Evolutionary conservation across 257 asterid species (phyloP).

Genomic region (Lavandula angustifolia): DNA sequence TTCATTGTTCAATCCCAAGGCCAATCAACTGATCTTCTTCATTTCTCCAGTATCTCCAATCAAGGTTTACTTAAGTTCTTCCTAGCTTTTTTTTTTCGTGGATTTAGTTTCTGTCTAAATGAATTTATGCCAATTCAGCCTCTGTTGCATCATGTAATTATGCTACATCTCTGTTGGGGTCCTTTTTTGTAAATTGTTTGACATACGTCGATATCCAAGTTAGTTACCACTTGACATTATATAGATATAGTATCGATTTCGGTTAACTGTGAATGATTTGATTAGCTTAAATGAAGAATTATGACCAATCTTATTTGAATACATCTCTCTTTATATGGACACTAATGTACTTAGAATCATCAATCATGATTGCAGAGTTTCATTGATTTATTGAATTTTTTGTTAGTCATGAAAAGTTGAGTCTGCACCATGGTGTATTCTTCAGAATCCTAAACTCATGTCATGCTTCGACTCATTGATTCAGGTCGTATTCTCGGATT

Average conservation of each 20-base stretch:
- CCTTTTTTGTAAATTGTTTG: constrained; percentile 12
- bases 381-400: no score
- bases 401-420: no score
- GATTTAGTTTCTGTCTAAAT: background rate
- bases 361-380: no score
- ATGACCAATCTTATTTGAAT: background rate
- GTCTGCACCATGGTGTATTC: no score
- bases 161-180: no score
- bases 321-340: constrained; percentile 26
- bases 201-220: constrained; percentile 3
- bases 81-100: background rate
- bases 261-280: constrained; percentile 17
- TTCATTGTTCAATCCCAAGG: background rate
- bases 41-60: background rate
- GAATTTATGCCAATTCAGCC: background rate
- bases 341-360: constrained; percentile 5
- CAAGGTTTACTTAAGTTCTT: background rate
- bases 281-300: constrained; percentile 12
- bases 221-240: constrained; percentile 19
- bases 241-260: background rate
- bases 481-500: no score
- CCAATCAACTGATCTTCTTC: background rate
- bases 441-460: no score
- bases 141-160: no score
- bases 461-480: no score